Evolutionary conservation across 768 basidiomycete species (phyloP).

Genomic region (Boletellus sp.): DNA sequence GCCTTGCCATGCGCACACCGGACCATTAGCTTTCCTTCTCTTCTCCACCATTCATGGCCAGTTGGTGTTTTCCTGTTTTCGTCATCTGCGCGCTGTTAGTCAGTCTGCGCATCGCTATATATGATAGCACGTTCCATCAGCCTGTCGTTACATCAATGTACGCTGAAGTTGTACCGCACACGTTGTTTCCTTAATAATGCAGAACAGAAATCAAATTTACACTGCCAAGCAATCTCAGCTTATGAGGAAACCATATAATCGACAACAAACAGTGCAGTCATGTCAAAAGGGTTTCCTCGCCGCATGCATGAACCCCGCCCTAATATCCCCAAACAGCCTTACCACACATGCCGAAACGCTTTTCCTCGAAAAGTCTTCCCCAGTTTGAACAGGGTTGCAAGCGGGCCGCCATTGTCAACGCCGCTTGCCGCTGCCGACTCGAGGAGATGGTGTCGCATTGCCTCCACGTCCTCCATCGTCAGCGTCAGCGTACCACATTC

Average conservation of each 20-base stretch:
- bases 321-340: background rate
- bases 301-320: background rate
- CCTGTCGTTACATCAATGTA: constrained; percentile 3
- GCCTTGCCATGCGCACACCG: constrained; percentile 30
- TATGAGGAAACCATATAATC: background rate
- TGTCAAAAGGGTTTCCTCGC: background rate
- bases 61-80: background rate
- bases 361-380: constrained; percentile 20
- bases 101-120: background rate
- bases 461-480: constrained; percentile 16
- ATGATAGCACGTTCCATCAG: background rate
- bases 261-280: background rate
- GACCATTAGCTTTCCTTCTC: constrained; percentile 16
- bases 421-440: constrained; percentile 2
- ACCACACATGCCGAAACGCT: constrained; percentile 26
- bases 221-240: background rate
- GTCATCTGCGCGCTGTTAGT: no score
- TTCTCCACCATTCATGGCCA: background rate
- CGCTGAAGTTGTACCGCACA: background rate
- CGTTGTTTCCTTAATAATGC: background rate
- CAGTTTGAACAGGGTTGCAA: constrained; percentile 19
- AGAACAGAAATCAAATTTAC: background rate
- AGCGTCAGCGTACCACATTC: constrained; percentile 13
- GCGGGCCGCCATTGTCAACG: constrained; percentile 1
- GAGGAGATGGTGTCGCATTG: constrained; percentile 14